phyloP scores from a whole-genome alignment of 2,329 filamentous ascomycete species.

The Diatrype stigma region DNA sequence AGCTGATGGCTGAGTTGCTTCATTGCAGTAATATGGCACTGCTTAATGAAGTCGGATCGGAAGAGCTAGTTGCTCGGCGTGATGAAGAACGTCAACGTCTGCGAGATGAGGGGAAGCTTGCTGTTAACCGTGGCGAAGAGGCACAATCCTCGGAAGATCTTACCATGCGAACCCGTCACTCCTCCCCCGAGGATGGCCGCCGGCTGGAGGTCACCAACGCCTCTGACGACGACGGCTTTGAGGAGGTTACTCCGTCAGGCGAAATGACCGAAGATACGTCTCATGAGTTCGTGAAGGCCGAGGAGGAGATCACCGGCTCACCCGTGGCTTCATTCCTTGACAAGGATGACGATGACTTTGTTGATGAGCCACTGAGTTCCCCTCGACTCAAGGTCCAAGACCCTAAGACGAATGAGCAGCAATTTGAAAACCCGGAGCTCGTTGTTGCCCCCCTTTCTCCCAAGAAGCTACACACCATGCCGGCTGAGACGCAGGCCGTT shows the following conservation, averaged over 20 bases:
- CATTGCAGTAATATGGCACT: slow-evolving; percentile 99
- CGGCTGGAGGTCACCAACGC: slow-evolving; percentile 74
- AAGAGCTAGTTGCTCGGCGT: slow-evolving; percentile 75
- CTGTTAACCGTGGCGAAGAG: slow-evolving; percentile 37
- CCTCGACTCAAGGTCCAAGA: slow-evolving; percentile 59
- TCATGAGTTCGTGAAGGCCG: slow-evolving; percentile 61
- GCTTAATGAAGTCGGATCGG: slow-evolving; percentile 85
- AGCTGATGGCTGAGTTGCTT: slow-evolving; percentile 94
- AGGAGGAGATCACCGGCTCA: slow-evolving; percentile 44
- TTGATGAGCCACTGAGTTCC: slow-evolving; percentile 72
- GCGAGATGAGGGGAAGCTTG: slow-evolving; percentile 71
- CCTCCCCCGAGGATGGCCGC: slow-evolving; percentile 56
- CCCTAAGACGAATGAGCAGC: slow-evolving; percentile 47
- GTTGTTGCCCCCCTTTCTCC: slow-evolving; percentile 57
- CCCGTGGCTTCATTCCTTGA: slow-evolving; percentile 42
- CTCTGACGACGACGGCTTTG: slow-evolving; percentile 87
- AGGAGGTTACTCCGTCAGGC: slow-evolving; percentile 71
- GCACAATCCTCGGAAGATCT: slow-evolving; percentile 54
- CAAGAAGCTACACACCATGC: slow-evolving; percentile 32
- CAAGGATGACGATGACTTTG: slow-evolving; percentile 69
- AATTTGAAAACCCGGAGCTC: slow-evolving; percentile 53
- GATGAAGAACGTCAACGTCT: slow-evolving; percentile 79
- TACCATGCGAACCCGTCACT: slow-evolving; percentile 53
- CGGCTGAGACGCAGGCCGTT: slow-evolving; percentile 18
- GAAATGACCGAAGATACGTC: slow-evolving; percentile 71